A percentile compares a stretch with the other conserved stretches of the same genome.
Evolutionary conservation across 1,284 basidiomycete species (phyloP).

Genomic region (Sphaerobolus stellatus): DNA sequence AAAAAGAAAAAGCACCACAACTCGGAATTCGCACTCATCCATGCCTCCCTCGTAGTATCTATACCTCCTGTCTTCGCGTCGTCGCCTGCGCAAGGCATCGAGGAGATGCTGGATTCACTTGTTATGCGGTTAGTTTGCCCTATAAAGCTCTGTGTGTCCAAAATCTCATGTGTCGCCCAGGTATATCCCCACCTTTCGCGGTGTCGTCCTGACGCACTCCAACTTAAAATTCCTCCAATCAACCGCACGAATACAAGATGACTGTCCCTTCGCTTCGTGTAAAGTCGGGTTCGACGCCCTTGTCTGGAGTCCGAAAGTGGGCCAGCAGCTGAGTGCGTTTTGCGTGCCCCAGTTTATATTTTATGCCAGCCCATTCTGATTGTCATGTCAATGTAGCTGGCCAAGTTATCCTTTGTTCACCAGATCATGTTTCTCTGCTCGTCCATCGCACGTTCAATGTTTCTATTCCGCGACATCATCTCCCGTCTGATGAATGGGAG

Average conservation of each 20-base stretch:
- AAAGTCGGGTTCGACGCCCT: constrained; percentile 79
- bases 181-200: constrained; percentile 84
- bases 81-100: constrained; percentile 68
- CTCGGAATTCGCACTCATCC: constrained; percentile 66
- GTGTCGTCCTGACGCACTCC: constrained; percentile 87
- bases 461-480: constrained; percentile 91
- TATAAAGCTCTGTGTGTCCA: not conserved
- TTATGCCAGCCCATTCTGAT: constrained; percentile 9
- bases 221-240: constrained; percentile 69
- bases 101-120: constrained; percentile 90
- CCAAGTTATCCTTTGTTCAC: constrained; percentile 86
- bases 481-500: constrained; percentile 78
- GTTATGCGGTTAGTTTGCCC: constrained; percentile 76
- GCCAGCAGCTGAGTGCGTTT: constrained; percentile 76
- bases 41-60: constrained; percentile 69
- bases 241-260: constrained; percentile 73
- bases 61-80: constrained; percentile 80
- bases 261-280: constrained; percentile 85
- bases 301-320: constrained; percentile 87
- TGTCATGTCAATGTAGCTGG: constrained; percentile 55
- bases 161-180: constrained; percentile 40
- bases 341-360: not conserved
- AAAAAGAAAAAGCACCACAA: constrained; percentile 33
- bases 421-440: constrained; percentile 91
- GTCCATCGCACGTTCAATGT: constrained; percentile 96